Conservation (phyloP, 1,139 yeast species). For the Suhomyces bokatorum region DNA sequence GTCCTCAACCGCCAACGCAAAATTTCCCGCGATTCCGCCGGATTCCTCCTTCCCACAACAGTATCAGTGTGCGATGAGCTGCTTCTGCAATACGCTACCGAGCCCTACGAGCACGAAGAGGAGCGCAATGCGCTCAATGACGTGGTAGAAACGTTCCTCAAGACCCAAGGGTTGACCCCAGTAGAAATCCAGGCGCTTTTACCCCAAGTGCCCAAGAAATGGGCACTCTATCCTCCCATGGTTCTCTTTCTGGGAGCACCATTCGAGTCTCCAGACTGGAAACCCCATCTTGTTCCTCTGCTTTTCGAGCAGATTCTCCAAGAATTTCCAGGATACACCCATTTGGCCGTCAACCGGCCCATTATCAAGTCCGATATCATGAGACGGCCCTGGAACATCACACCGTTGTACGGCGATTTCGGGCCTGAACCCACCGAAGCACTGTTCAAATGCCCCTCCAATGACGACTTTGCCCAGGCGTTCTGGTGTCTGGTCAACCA, state of each 20-base stretch:
- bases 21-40: slow-evolving; percentile 19
- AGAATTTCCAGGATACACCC: slow-evolving; percentile 41
- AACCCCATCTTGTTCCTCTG: neutral
- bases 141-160: slow-evolving; percentile 1
- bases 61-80: neutral
- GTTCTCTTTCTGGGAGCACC: slow-evolving; percentile 52
- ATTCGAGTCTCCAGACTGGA: slow-evolving; percentile 42
- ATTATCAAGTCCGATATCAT: slow-evolving; percentile 56
- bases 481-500: slow-evolving; percentile 76
- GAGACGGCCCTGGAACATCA: slow-evolving; percentile 61
- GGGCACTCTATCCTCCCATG: slow-evolving; percentile 69
- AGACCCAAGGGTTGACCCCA: neutral
- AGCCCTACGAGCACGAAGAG: neutral
- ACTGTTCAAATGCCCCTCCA: slow-evolving; percentile 39
- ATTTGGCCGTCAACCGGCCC: slow-evolving; percentile 72
- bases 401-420: slow-evolving; percentile 66
- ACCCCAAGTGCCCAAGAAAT: slow-evolving; percentile 46
- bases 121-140: neutral
- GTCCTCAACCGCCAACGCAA: slow-evolving; percentile 26
- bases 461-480: slow-evolving; percentile 47
- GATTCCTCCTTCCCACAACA: slow-evolving; percentile 15
- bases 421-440: slow-evolving; percentile 42
- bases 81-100: slow-evolving; percentile 1
- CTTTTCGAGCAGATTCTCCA: slow-evolving; percentile 29
- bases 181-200: neutral